phyloP scores from a whole-genome alignment of 2,329 filamentous ascomycete species.

The Cephalotrichum gorgonifer region DNA sequence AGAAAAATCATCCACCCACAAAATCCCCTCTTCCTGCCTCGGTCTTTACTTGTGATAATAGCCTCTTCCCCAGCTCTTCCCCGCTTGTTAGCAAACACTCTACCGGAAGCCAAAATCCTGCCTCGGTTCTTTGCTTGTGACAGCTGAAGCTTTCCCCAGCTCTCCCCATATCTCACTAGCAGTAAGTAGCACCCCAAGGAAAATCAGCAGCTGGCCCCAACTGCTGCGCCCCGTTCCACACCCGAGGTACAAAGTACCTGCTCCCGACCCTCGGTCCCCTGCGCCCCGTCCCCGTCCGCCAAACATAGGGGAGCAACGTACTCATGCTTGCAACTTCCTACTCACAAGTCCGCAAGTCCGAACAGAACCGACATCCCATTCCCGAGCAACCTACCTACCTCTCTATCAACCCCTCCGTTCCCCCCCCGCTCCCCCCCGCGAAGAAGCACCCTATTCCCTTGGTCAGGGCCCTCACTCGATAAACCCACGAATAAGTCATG shows the following conservation, averaged over 20 bases:
- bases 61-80: no score
- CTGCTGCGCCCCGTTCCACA: neutral
- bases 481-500: conserved; percentile 47
- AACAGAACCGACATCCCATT: neutral
- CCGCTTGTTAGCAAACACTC: no score
- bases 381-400: neutral
- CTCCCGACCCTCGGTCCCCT: neutral
- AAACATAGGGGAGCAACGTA: no score
- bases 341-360: no score
- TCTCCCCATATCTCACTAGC: neutral
- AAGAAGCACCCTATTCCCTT: conserved; percentile 92
- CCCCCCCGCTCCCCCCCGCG: conserved; percentile 34
- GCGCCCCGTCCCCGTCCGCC: no score
- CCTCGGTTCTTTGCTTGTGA: neutral
- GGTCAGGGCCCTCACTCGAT: conserved; percentile 75
- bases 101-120: no score
- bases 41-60: no score
- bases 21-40: no score
- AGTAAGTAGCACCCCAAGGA: neutral
- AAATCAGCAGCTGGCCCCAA: neutral
- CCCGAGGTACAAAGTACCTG: neutral
- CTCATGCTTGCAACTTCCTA: no score
- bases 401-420: neutral
- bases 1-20: no score
- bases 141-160: neutral